phyloP scores from a whole-genome alignment of 1,139 yeast genomes.

The Magnusiomyces tetraspermus region DNA sequence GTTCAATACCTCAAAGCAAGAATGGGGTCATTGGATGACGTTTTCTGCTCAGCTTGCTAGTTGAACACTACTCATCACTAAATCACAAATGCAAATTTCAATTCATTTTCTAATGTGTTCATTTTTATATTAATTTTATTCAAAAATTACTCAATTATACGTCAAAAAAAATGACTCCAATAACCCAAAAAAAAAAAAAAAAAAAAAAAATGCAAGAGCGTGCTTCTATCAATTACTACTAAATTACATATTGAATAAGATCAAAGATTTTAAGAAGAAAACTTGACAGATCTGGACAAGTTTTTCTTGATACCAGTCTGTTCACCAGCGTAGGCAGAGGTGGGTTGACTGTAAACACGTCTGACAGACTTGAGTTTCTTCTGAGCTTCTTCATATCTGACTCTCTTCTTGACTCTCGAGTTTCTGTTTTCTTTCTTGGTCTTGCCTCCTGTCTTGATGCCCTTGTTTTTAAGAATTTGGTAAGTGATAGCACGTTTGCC shows the following conservation, averaged over 20 bases:
- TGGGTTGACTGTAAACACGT: constrained; percentile 71
- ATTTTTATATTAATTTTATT: no score
- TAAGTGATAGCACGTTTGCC: constrained; percentile 94
- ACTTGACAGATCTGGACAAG: constrained; percentile 73
- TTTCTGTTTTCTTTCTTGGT: constrained; percentile 82
- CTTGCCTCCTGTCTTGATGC: constrained; percentile 81
- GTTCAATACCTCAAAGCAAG: no score
- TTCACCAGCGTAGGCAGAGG: constrained; percentile 88
- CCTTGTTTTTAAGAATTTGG: constrained; percentile 90
- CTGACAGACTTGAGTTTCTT: constrained; percentile 88
- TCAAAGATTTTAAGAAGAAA: constrained; percentile 24
- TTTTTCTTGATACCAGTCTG: constrained; percentile 96
- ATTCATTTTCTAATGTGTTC: no score
- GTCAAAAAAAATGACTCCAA: no score
- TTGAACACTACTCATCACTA: no score
- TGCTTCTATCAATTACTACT: no score
- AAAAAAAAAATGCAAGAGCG: background rate
- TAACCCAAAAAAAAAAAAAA: background rate
- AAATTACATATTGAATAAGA: background rate
- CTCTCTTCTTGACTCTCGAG: constrained; percentile 96
- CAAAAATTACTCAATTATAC: no score
- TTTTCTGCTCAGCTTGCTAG: no score
- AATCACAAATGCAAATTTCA: no score
- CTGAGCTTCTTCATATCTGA: constrained; percentile 89
- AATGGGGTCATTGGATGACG: no score